Evolutionary conservation across 2,329 filamentous ascomycete species (phyloP).

Genomic region (Nannizziopsis barbatae): DNA sequence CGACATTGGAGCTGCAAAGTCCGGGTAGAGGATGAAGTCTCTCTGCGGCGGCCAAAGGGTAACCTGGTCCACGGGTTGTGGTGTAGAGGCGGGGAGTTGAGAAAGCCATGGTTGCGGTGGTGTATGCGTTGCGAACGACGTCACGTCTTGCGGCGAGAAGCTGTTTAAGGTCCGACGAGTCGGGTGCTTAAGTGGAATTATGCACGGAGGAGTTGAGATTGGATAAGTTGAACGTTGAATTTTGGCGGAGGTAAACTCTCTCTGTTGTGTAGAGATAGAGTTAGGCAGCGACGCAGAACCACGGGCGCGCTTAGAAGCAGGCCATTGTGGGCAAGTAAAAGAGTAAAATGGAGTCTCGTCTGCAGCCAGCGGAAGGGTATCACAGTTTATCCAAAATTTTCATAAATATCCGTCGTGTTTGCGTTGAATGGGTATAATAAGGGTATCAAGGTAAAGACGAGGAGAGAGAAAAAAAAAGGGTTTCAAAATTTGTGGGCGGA

Average conservation of each 20-base stretch:
- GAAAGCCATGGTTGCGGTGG: conserved; percentile 39
- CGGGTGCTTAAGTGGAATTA: conserved; percentile 28
- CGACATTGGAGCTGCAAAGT: too few relatives aligned
- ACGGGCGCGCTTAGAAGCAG: conserved; percentile 27
- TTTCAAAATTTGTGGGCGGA: too few relatives aligned
- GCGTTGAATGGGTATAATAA: too few relatives aligned
- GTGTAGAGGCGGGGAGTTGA: conserved; percentile 33
- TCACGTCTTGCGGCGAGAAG: conserved; percentile 33
- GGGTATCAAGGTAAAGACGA: too few relatives aligned
- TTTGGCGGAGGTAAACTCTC: conserved; percentile 32
- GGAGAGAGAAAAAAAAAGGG: too few relatives aligned
- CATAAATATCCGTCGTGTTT: too few relatives aligned
- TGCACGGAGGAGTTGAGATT: conserved; percentile 31
- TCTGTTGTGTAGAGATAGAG: conserved; percentile 26
- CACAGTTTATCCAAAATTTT: not conserved
- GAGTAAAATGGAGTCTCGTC: not conserved
- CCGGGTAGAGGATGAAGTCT: conserved; percentile 7
- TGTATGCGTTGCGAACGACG: conserved; percentile 41
- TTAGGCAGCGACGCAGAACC: conserved; percentile 23
- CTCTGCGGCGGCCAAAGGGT: not conserved
- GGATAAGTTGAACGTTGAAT: conserved; percentile 18
- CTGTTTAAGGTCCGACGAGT: conserved; percentile 27
- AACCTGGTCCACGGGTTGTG: conserved; percentile 18
- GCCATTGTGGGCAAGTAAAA: conserved; percentile 24
- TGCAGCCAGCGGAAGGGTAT: not conserved